phyloP scores from a whole-genome alignment of 176 grass and related monocot genomes.

The Paspalum notatum region DNA sequence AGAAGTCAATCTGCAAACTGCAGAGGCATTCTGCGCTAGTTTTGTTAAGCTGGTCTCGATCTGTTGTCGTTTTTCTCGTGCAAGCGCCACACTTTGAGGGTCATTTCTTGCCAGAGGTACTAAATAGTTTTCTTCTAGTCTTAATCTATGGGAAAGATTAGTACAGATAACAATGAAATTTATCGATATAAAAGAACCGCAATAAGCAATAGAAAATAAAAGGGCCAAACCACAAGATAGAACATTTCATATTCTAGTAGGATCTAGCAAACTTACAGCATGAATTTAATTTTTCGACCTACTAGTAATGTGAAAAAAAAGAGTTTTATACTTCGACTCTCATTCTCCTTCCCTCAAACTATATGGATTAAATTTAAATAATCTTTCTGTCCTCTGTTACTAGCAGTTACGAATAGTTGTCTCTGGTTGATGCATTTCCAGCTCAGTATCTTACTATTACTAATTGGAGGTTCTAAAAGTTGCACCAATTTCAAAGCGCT shows the following conservation, averaged over 20 bases:
- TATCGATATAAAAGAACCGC: background rate
- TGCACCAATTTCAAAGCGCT: too few species aligned
- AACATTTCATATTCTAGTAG: slow-evolving; percentile 5
- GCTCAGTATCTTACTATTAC: too few species aligned
- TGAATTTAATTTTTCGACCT: slow-evolving; percentile 7
- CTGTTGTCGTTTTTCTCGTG: slow-evolving; percentile 42
- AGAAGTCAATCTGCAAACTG: background rate
- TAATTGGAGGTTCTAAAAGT: too few species aligned
- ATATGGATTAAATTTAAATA: background rate
- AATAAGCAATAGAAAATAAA: background rate
- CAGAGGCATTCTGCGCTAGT: slow-evolving; percentile 1
- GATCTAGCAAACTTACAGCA: background rate
- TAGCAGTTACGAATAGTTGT: background rate
- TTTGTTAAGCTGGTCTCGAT: slow-evolving; percentile 30
- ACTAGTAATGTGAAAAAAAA: background rate
- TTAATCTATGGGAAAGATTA: background rate
- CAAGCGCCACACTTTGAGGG: background rate
- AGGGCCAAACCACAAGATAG: background rate
- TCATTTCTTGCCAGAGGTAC: background rate
- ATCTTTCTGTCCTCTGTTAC: background rate
- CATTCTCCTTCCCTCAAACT: background rate
- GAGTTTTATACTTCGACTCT: background rate
- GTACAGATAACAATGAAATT: background rate
- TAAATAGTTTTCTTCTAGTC: slow-evolving; percentile 2
- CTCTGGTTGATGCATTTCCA: slow-evolving; percentile 12